Base-by-base conservation (phyloP, 139 green algal genomes). In the Micractinium conductrix region DNA sequence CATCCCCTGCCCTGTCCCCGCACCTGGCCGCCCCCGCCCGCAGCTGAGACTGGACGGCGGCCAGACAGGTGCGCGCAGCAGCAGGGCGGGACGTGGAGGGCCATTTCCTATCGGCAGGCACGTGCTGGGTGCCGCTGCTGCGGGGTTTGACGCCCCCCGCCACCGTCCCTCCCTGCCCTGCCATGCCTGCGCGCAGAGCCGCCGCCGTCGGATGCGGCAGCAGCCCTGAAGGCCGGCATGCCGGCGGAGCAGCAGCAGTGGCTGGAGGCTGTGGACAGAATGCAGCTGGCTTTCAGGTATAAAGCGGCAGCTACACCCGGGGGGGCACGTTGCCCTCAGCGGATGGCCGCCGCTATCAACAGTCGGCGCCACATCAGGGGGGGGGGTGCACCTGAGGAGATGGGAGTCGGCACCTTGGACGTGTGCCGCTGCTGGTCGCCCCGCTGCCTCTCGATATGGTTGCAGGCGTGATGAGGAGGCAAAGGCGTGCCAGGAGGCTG, bases 21-120 rank as follows among this genome's bases (percentile, higher is more conserved):
- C n/a, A n/a, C n/a, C n/a, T n/a, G n/a, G n/a, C n/a, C n/a, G n/a
- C n/a, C n/a, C n/a, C n/a, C n/a, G n/a, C n/a, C n/a, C n/a, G 45
- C 48, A 80, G 44, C 12, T 80, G 16, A n/a, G 74, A 16, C 74
- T 80, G 33, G 74, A 80, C n/a, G 74, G 74, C 48, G 74, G 74
- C 1, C 74, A 12, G 14, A 38, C 74, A 69, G 74, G 74, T 65
- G 48, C 17, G 69, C 21, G 4, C 8, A 43, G 65, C 30, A 12
- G 14, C 21, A 9, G 58, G 21, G 21, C 30, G 58, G 21, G 21
- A 26, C 6, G 58, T 6, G 6, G 24, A 10, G 58, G 21, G 6
- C 30, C 16, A 68, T 19, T 19, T n/a, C 16, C 58, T 68, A n/a
- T 14, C 58, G 19, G 6, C 21, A 68, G 58, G 58, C 24, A 30